Evolutionary conservation across 371 early-diverging fungal genomes (phyloP), one percentile per base, ranked within the genome.

Genomic region (Mortierella sp.): DNA sequence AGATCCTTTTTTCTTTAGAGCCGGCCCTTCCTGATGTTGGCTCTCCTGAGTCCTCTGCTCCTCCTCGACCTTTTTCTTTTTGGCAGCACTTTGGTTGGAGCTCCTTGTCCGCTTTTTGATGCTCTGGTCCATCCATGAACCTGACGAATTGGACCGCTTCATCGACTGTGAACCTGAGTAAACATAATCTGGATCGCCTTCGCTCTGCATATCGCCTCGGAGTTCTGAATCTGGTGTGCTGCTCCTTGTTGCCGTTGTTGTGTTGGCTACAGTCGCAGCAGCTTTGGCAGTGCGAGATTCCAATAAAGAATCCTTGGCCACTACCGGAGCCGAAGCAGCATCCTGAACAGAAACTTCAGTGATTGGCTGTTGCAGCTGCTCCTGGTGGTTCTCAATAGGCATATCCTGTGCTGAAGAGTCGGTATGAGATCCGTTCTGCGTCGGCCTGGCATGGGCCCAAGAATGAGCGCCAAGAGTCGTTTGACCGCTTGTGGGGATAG

Each of bases 51-150:
- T 21, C 16, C 24, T 37, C 21, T 19, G n/a, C 21, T 73, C 73
- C 43, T 73, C 43, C 24, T 16, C 4, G 24, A 73, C 73, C 46
- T 72, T 75, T 64, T 82, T 82, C 71, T 70, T 75, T 24, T 78
- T 78, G 69, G 46, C 34, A 16, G 55, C 61, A 14, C 73, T 73
- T 57, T 73, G 72, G 46, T 75, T 54, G 26, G 72, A 57, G 11
- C 53, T 70, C 53, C 76, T 75, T 37, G 82, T 70, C 53, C 82
- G 75, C 46, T 82, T 82, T 31, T 55, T 82, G 48, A 50, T 59
- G 40, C 13, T 37, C 34, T 67, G 69, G 40, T 73, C 75, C 8
- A 64, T 34, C 28, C 50, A 57, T 6, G 40, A 50, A 31, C 53
- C 73, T 3, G 73, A 55, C 0, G 82, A 55, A 9, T 44, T 75